These are phyloP conservation scores for Neodidymelliopsis sp. DNA, from an alignment of 2,329 filamentous ascomycete genomes.

Conservation along the genomic window DNA sequence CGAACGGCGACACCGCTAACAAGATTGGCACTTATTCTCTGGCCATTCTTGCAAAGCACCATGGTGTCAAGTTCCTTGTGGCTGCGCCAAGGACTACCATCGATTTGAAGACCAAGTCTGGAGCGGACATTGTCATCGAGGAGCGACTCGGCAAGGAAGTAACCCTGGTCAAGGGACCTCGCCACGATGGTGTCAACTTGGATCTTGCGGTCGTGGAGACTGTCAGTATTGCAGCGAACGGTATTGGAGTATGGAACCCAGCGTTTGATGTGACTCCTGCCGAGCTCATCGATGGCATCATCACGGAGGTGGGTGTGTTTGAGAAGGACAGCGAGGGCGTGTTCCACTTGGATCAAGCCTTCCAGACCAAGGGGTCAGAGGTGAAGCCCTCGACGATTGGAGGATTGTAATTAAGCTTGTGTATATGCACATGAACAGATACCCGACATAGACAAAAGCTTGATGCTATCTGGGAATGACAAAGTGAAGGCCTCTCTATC, in stretches of 20 bases:
- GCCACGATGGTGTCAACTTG: slow-evolving; percentile 68
- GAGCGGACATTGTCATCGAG: slow-evolving; percentile 86
- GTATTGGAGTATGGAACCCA: slow-evolving; percentile 93
- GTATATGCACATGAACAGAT: slow-evolving; percentile 3
- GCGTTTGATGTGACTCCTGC: slow-evolving; percentile 95
- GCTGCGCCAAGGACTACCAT: slow-evolving; percentile 95
- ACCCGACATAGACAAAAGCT: slow-evolving; percentile 7
- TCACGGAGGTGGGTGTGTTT: slow-evolving; percentile 89
- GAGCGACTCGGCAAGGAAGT: slow-evolving; percentile 83
- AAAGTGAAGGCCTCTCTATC: not conserved
- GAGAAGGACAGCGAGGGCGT: slow-evolving; percentile 75
- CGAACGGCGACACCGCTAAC: slow-evolving; percentile 97
- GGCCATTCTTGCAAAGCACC: slow-evolving; percentile 86
- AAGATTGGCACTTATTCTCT: slow-evolving; percentile 97
- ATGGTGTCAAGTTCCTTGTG: slow-evolving; percentile 92
- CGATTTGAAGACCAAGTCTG: slow-evolving; percentile 80
- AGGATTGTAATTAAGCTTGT: slow-evolving; percentile 30
- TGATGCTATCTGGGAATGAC: not conserved
- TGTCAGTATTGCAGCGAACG: slow-evolving; percentile 78
- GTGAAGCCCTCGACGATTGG: slow-evolving; percentile 45
- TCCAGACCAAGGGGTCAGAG: slow-evolving; percentile 38
- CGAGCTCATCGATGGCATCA: slow-evolving; percentile 87
- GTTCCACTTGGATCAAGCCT: slow-evolving; percentile 66
- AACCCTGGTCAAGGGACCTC: slow-evolving; percentile 81
- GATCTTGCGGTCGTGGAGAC: slow-evolving; percentile 70